These are phyloP conservation scores for Boletus speciosus DNA, from an alignment of 768 basidiomycete species.

Conservation along the genomic window DNA sequence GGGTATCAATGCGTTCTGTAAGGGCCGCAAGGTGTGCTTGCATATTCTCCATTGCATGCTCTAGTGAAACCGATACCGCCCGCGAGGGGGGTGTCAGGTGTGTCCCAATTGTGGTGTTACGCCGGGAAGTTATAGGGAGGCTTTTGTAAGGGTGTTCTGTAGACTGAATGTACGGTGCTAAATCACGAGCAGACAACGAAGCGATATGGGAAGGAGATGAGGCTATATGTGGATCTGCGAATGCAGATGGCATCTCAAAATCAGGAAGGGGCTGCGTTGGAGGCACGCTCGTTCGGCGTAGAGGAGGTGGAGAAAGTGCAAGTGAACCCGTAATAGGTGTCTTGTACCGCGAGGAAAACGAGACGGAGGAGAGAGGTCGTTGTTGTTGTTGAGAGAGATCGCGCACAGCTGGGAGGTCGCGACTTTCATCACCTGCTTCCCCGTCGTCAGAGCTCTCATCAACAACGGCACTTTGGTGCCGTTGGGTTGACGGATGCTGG, in stretches of 20 bases:
- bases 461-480: conserved; percentile 20
- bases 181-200: conserved; percentile 37
- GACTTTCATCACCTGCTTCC: conserved; percentile 48
- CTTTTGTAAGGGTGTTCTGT: conserved; percentile 35
- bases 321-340: conserved; percentile 69
- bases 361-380: conserved; percentile 66
- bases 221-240: conserved; percentile 45
- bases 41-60: conserved; percentile 74
- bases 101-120: conserved; percentile 31
- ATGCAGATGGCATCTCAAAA: conserved; percentile 73
- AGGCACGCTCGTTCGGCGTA: conserved; percentile 45
- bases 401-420: conserved; percentile 39
- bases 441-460: conserved; percentile 42
- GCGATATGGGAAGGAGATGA: conserved; percentile 38
- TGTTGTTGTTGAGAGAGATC: conserved; percentile 34
- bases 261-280: conserved; percentile 67
- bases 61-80: conserved; percentile 38
- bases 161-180: conserved; percentile 37
- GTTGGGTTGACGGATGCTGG: conserved; percentile 9
- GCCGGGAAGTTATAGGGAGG: conserved; percentile 33
- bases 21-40: conserved; percentile 82
- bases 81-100: conserved; percentile 46
- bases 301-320: conserved; percentile 53
- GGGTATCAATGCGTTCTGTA: conserved; percentile 73
- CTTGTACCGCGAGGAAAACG: conserved; percentile 70